phyloP scores from a whole-genome alignment of 2,329 filamentous ascomycete genomes.

The Drechslera avenae region DNA sequence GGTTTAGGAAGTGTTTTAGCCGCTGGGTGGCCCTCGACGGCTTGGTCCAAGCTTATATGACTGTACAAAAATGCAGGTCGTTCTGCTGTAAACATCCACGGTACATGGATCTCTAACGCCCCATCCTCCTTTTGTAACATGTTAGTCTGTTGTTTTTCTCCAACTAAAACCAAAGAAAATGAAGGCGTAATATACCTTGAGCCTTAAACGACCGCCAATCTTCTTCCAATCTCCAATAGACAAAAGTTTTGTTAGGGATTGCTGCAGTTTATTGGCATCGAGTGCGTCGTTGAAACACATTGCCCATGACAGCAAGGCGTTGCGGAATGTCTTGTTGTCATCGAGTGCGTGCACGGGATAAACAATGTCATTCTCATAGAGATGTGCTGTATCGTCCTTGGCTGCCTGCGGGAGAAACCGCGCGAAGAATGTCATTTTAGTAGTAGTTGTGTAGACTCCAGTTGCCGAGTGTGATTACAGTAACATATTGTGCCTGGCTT shows the following conservation, averaged over 20 bases:
- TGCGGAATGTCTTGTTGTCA: slow-evolving; percentile 21
- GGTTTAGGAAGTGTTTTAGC: background rate
- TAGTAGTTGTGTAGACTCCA: no score
- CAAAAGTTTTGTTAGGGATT: slow-evolving; percentile 46
- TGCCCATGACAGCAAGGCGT: slow-evolving; percentile 29
- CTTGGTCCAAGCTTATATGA: background rate
- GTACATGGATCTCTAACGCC: background rate
- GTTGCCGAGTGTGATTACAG: no score
- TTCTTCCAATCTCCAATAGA: slow-evolving; percentile 54
- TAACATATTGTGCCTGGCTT: no score
- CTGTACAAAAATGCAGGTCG: background rate
- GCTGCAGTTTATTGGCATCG: slow-evolving; percentile 48
- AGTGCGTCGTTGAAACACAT: slow-evolving; percentile 56
- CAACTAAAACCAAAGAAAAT: background rate
- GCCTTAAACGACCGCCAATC: slow-evolving; percentile 52
- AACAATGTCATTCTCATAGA: slow-evolving; percentile 17
- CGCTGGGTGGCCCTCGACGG: background rate
- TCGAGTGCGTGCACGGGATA: slow-evolving; percentile 26
- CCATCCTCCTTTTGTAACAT: background rate
- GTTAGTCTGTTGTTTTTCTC: slow-evolving; percentile 19
- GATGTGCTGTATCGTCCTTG: background rate
- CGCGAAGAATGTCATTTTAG: background rate
- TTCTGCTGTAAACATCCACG: background rate
- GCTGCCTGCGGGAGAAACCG: background rate
- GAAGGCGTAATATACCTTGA: slow-evolving; percentile 42